Conservation (phyloP, 1,284 basidiomycete species). For the Boletellus deceptivus region DNA sequence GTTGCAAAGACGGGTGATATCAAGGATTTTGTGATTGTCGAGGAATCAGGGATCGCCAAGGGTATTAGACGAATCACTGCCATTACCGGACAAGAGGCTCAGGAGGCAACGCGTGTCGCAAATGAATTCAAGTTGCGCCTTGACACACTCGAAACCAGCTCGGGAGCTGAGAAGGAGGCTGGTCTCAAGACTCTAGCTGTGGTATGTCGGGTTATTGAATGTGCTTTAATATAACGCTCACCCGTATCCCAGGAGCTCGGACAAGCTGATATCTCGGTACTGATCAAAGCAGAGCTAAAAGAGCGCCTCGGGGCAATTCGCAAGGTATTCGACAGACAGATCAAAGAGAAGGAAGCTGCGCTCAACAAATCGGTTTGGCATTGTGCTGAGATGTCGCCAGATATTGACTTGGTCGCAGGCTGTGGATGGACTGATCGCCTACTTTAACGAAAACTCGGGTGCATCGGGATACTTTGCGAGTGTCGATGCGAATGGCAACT, state of each 20-base stretch:
- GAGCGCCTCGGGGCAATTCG: conserved; percentile 72
- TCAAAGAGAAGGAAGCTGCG: conserved; percentile 79
- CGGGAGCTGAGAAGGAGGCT: conserved; percentile 83
- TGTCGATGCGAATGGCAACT: conserved; percentile 75
- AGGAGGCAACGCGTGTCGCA: conserved; percentile 74
- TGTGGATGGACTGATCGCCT: conserved; percentile 64
- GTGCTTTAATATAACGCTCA: conserved; percentile 4
- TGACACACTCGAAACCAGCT: conserved; percentile 59
- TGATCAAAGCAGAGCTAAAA: conserved; percentile 80
- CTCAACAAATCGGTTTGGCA: conserved; percentile 74
- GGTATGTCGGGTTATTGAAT: conserved; percentile 45
- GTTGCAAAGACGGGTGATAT: conserved; percentile 95
- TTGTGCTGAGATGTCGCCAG: neutral
- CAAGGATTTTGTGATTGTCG: conserved; percentile 90
- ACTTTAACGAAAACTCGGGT: conserved; percentile 77
- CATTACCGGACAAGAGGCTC: conserved; percentile 92
- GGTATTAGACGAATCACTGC: conserved; percentile 94
- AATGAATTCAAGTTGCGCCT: conserved; percentile 66
- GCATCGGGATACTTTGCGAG: conserved; percentile 67
- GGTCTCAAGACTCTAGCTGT: conserved; percentile 80
- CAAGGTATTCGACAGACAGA: conserved; percentile 83
- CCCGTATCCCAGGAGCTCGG: conserved; percentile 70
- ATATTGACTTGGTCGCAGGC: conserved; percentile 45
- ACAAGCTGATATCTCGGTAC: conserved; percentile 84
- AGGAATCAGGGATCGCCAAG: conserved; percentile 98